Evolutionary conservation across 495 filamentous ascomycete genomes (phyloP).

Genomic region (Trichoderma reesei): DNA sequence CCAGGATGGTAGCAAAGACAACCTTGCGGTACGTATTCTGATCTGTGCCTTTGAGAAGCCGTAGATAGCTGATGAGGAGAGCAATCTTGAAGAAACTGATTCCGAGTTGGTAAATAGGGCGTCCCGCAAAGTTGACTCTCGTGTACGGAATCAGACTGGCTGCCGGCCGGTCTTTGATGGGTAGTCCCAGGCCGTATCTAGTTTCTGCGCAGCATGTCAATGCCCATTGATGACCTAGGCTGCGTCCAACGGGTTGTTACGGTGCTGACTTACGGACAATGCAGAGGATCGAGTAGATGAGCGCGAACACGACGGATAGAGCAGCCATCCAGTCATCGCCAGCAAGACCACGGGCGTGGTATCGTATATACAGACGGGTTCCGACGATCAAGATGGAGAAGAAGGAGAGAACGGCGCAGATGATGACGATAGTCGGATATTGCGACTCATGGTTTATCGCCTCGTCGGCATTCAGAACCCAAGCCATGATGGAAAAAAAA

Average conservation of each 20-base stretch:
- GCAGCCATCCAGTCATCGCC: conserved; percentile 22
- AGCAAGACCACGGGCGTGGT: conserved; percentile 19
- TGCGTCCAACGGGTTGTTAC: no score
- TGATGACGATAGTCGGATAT: conserved; percentile 19
- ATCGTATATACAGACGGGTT: conserved; percentile 18
- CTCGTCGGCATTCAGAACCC: conserved; percentile 20
- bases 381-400: conserved; percentile 17
- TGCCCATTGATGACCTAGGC: background rate
- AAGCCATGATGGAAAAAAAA: conserved; percentile 18
- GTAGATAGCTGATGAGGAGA: conserved; percentile 46
- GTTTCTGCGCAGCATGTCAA: conserved; percentile 29
- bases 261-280: conserved; percentile 35
- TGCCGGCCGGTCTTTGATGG: conserved; percentile 30
- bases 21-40: conserved; percentile 36
- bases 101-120: conserved; percentile 50
- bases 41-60: conserved; percentile 39
- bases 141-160: conserved; percentile 32
- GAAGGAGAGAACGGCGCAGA: conserved; percentile 18
- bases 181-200: conserved; percentile 42
- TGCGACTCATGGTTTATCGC: conserved; percentile 21
- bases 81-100: conserved; percentile 52
- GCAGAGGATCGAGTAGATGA: conserved; percentile 41
- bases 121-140: conserved; percentile 45
- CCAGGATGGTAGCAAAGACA: conserved; percentile 37
- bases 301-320: conserved; percentile 29